Base-by-base conservation (phyloP, 495 filamentous ascomycete genomes). In the Lichenothelia convexa region DNA sequence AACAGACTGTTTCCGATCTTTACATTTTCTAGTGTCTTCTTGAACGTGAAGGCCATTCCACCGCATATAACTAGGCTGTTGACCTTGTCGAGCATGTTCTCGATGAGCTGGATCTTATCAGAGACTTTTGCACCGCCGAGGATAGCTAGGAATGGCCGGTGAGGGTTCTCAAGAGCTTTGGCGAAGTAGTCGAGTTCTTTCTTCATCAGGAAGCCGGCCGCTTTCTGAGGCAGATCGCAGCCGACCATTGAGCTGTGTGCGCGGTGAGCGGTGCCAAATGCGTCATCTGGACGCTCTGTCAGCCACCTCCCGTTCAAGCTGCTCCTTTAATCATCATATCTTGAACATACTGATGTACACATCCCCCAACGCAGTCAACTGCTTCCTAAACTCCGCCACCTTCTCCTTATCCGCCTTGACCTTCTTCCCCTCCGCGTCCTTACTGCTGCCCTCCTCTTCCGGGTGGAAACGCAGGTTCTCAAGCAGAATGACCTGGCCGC, bases 121-220 rank as follows among this genome's bases (percentile, higher is more conserved):
- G 83, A 89, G 30, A 99, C 82, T 71, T 99, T 99, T 49, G 91
- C 81, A 43, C 89, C 89, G 43, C 89, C 89, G 3, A 99, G 78
- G 56, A 99, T 95, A 56, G 89, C 91, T 13, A 99, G 80, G 79
- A 99, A 99, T 40, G 91, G 91, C 18, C 85, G 75, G 64, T 86
- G 66, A 24, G 89, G 89, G 46, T 69, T 71, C 65, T 99, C 89
- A 22, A 99, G 80, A 21, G 87, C 89, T 67, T 93, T 71, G 38
- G 89, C 89, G 57, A 99, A 99, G 75, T 95, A 99, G 52, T 95
- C 87, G 32, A 99, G 81, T 60, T 99, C 89, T 68, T 95, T 99
- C 79, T 99, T 99, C 64, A 99, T 80, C 47, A 99, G 75, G 74
- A 93, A 95, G 34, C 89, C 89, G 36, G 86, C 78, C 4, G 89